Conservation (phyloP, 2,329 filamentous ascomycete species). For the Ceratocystiopsis minuta region DNA sequence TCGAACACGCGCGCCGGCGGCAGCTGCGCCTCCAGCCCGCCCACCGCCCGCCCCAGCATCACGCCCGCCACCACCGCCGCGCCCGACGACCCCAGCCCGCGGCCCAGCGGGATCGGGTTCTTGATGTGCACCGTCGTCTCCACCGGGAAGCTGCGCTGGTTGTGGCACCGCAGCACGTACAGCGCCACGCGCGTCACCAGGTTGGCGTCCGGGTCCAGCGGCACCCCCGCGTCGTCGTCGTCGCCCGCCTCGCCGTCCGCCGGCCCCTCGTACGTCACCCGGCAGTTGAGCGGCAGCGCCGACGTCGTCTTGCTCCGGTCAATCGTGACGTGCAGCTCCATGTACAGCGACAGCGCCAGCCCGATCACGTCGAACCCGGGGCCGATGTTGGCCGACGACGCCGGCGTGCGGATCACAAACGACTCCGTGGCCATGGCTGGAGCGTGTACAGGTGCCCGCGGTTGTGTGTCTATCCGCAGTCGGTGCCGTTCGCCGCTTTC, state of each 20-base stretch:
- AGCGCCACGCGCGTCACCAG: constrained; percentile 86
- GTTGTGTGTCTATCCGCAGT: too few relatives aligned
- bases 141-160: constrained; percentile 63
- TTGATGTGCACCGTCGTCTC: constrained; percentile 87
- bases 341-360: constrained; percentile 81
- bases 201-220: constrained; percentile 70
- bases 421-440: constrained; percentile 23
- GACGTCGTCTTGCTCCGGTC: constrained; percentile 37
- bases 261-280: constrained; percentile 68
- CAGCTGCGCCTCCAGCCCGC: constrained; percentile 48
- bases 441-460: too few relatives aligned
- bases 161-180: constrained; percentile 86
- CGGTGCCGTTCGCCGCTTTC: too few relatives aligned
- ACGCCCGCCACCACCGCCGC: constrained; percentile 92
- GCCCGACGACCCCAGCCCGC: constrained; percentile 86
- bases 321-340: constrained; percentile 72
- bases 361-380: constrained; percentile 97
- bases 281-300: constrained; percentile 60
- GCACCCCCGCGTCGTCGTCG: constrained; percentile 53
- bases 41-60: constrained; percentile 79
- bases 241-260: too few relatives aligned
- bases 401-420: constrained; percentile 64
- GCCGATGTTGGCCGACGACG: constrained; percentile 93
- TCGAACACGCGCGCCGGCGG: constrained; percentile 74
- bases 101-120: constrained; percentile 85